Percentiles rank a stretch among this genome's conserved stretches.
Conservation (phyloP, 805 yeast species). For the Pichia deserticola region DNA sequence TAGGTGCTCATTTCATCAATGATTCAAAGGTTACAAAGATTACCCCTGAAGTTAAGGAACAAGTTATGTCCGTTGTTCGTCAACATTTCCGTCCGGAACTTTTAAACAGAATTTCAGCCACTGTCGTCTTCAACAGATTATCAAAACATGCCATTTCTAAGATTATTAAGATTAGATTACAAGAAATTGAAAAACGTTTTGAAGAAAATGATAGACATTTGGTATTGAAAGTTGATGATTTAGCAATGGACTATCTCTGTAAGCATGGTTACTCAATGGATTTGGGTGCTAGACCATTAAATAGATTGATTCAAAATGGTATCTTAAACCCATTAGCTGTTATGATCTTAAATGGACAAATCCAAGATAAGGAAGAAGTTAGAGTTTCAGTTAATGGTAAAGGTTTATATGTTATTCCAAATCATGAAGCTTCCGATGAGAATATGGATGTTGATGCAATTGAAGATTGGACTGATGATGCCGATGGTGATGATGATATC, state of each 20-base stretch:
- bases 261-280: constrained; percentile 85
- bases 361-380: constrained; percentile 84
- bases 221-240: constrained; percentile 61
- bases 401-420: constrained; percentile 76
- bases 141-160: constrained; percentile 86
- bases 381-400: constrained; percentile 47
- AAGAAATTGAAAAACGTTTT: constrained; percentile 81
- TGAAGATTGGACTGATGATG: constrained; percentile 56
- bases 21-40: constrained; percentile 55
- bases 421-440: constrained; percentile 58
- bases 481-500: constrained; percentile 44
- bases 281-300: constrained; percentile 94
- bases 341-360: constrained; percentile 79
- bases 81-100: constrained; percentile 96
- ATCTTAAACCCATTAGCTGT: constrained; percentile 84
- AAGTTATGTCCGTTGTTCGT: constrained; percentile 78
- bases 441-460: constrained; percentile 50
- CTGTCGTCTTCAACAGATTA: constrained; percentile 86
- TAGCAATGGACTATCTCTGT: constrained; percentile 76
- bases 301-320: constrained; percentile 84
- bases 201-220: constrained; percentile 75
- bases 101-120: constrained; percentile 89
- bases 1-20: constrained; percentile 88
- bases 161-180: constrained; percentile 79
- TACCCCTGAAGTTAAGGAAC: constrained; percentile 58